Conservation (phyloP, 148 eudicot species). For the Vaccinium vitisidaea region DNA sequence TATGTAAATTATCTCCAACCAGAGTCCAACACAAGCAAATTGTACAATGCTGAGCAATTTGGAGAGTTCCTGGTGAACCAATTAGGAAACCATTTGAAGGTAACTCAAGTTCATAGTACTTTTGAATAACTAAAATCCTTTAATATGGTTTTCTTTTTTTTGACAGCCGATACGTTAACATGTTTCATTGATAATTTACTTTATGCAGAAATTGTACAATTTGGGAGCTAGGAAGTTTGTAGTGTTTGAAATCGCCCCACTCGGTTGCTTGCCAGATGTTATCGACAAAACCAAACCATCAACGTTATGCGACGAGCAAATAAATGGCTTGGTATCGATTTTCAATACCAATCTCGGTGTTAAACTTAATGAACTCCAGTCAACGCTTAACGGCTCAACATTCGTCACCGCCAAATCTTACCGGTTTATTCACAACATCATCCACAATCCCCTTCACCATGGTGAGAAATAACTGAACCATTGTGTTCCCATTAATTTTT, state of each 20-base stretch:
- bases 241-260: conserved; percentile 18
- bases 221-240: conserved; percentile 20
- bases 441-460: conserved; percentile 13
- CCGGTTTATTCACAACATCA: conserved; percentile 14
- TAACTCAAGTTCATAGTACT: not conserved
- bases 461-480: not conserved
- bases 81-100: conserved; percentile 16
- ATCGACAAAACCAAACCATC: not conserved
- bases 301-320: conserved; percentile 2
- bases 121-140: not conserved
- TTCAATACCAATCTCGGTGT: conserved; percentile 12
- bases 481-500: not conserved
- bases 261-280: conserved; percentile 18
- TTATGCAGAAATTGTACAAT: conserved; percentile 17
- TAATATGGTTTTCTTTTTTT: not conserved
- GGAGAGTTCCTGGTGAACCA: conserved; percentile 10
- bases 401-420: conserved; percentile 9
- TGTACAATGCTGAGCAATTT: conserved; percentile 10
- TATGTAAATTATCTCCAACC: conserved; percentile 17
- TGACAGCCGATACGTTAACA: not conserved
- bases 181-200: not conserved
- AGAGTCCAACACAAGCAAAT: conserved; percentile 6
- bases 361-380: conserved; percentile 10
- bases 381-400: conserved; percentile 3
- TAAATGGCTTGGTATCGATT: conserved; percentile 18